These are phyloP conservation scores for Gynochthodes officinalis DNA, from an alignment of 257 asterid species.

Conservation along the genomic window DNA sequence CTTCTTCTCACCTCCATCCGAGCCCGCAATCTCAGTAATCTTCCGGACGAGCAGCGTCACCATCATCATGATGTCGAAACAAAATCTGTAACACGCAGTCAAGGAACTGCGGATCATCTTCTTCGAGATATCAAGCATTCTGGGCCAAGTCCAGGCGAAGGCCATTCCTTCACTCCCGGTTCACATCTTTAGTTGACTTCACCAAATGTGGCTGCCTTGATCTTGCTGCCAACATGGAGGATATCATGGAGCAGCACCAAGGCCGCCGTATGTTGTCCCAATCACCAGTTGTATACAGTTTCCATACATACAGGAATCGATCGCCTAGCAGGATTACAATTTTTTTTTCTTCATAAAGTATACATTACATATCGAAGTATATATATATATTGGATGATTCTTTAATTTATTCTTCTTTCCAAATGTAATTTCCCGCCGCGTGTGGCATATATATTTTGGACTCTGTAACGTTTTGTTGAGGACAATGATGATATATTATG, in stretches of 20 bases:
- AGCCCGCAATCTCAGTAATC: conserved; percentile 9
- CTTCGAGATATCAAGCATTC: conserved; percentile 13
- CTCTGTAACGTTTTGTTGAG: too few relatives aligned
- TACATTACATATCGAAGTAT: too few relatives aligned
- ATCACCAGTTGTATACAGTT: too few relatives aligned
- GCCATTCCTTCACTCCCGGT: conserved; percentile 13
- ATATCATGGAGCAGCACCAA: too few relatives aligned
- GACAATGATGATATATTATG: too few relatives aligned
- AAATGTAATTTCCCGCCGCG: not conserved
- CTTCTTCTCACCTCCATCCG: conserved; percentile 4
- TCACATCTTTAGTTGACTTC: conserved; percentile 1
- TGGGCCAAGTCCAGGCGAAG: conserved; percentile 35
- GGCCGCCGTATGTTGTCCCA: too few relatives aligned
- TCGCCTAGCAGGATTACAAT: too few relatives aligned
- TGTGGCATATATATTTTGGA: not conserved
- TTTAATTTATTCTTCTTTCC: not conserved
- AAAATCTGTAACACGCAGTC: not conserved
- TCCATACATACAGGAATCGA: too few relatives aligned
- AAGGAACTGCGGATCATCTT: not conserved
- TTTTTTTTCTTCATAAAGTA: too few relatives aligned
- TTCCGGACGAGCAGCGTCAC: not conserved
- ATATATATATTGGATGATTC: too few relatives aligned
- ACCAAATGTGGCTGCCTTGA: too few relatives aligned
- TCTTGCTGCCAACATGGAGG: too few relatives aligned
- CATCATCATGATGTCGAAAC: not conserved